A percentile compares a stretch with the other conserved stretches of the same genome.
These are phyloP conservation scores for Buddleja alternifolia DNA, from an alignment of 257 asterid species.

Conservation along the genomic window DNA sequence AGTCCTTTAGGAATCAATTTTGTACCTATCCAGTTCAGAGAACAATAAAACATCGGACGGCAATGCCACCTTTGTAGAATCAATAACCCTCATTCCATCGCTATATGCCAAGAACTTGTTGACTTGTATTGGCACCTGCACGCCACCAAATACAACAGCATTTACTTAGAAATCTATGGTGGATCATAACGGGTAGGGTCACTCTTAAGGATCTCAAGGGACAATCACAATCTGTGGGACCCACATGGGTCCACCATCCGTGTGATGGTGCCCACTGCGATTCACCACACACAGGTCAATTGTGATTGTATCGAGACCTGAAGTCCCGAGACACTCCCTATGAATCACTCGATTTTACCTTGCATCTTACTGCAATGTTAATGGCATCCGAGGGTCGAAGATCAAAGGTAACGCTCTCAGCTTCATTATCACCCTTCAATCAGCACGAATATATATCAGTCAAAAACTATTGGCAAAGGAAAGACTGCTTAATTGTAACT, in stretches of 20 bases:
- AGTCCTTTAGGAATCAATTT: neutral
- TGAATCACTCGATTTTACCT: no score
- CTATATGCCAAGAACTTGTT: conserved; percentile 54
- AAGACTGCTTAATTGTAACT: neutral
- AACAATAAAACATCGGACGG: conserved; percentile 39
- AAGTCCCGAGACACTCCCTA: no score
- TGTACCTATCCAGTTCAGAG: conserved; percentile 55
- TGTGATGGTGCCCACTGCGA: no score
- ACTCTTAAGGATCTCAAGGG: no score
- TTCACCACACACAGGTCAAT: no score
- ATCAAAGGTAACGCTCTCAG: conserved; percentile 72
- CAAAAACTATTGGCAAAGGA: neutral
- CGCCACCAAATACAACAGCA: neutral
- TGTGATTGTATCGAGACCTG: no score
- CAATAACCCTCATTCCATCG: conserved; percentile 58
- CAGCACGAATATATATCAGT: conserved; percentile 29
- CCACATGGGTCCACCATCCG: no score
- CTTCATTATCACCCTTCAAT: conserved; percentile 72
- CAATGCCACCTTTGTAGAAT: conserved; percentile 43
- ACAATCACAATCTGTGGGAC: no score
- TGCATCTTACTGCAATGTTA: conserved; percentile 96
- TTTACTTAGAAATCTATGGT: neutral
- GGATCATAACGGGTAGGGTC: no score
- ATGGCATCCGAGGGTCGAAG: conserved; percentile 98
- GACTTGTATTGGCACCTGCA: conserved; percentile 66